Base-by-base conservation (phyloP, 2,329 filamentous ascomycete species). In the Thermoascus crustaceus region DNA sequence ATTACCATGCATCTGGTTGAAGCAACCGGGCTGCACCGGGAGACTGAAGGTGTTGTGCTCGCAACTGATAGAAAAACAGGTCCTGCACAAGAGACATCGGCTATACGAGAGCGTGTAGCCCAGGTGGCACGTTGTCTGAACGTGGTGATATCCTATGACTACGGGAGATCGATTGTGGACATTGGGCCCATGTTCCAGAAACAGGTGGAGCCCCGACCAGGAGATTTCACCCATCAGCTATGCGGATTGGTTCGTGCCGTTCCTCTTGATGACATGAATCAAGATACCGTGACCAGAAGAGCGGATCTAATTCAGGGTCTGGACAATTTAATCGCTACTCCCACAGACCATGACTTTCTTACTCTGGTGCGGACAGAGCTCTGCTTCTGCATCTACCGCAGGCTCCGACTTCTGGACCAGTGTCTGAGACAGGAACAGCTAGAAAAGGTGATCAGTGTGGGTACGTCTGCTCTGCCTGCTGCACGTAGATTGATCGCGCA, bases 1-100 rank as follows among this genome's bases (percentile, higher is more conserved):
- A 68, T 61, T 0, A 53, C 68, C 7, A 72, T 76, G 68, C 73
- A 76, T 46, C 60, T 75, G 17, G 56, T 72, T 1, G 73, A 75
- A 44, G 68, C 71, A 6, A 64, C 68, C 18, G 49, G 50, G 1
- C 29, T 51, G 11, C 47, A 52, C 14, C 45, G 41, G 23, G 37
- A 39, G 3, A 35, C 42, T 5, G 44, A 49, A 4, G 38, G 19
- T 7, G 35, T 51, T 16, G 39, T 44, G 16, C 38, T 52, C 30
- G 46, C 46, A 5, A 41, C 42, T 4, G 36, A 25, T 13, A 36
- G 30, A 30, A 32, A 30, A 21, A n/a, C 4, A 17, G 34, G 11
- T 11, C n/a, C 7, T 17, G 25, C 35, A 3, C 35, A 40, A n/a
- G 37, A 43, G 35, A 17, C 38, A 4, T 32, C 40, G 6, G 47